phyloP scores from a whole-genome alignment of 257 asterid genomes.

The Solanum chiquidenum region DNA sequence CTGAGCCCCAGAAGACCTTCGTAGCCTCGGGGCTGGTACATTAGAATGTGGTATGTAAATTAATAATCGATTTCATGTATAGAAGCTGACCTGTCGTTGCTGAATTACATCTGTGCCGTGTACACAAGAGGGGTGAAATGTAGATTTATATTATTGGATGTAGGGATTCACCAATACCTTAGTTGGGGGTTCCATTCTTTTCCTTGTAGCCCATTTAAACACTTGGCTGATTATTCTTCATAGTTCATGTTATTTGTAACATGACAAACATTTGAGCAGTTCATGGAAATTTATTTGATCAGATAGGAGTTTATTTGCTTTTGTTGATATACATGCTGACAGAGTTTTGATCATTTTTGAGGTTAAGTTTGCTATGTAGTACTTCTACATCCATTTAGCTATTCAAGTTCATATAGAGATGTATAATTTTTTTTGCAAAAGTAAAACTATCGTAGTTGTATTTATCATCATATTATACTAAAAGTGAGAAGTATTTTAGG shows the following conservation, averaged over 20 bases:
- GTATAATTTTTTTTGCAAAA: background rate
- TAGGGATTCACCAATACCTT: background rate
- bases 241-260: background rate
- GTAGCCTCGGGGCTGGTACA: background rate
- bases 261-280: background rate
- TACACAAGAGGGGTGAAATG: constrained; percentile 31
- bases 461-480: no score
- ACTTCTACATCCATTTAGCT: background rate
- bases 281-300: background rate
- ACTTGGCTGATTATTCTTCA: background rate
- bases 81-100: constrained; percentile 37
- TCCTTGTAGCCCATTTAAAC: background rate
- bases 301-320: background rate
- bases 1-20: background rate
- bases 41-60: constrained; percentile 1
- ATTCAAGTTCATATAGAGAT: background rate
- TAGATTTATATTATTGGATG: constrained; percentile 17
- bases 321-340: background rate
- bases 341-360: background rate
- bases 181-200: background rate
- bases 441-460: no score
- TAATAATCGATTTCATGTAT: constrained; percentile 43
- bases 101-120: constrained; percentile 26
- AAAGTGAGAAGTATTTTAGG: no score
- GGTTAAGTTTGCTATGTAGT: background rate